Conservation (phyloP, 2,329 filamentous ascomycete genomes). For the Monosporascus sp. region DNA sequence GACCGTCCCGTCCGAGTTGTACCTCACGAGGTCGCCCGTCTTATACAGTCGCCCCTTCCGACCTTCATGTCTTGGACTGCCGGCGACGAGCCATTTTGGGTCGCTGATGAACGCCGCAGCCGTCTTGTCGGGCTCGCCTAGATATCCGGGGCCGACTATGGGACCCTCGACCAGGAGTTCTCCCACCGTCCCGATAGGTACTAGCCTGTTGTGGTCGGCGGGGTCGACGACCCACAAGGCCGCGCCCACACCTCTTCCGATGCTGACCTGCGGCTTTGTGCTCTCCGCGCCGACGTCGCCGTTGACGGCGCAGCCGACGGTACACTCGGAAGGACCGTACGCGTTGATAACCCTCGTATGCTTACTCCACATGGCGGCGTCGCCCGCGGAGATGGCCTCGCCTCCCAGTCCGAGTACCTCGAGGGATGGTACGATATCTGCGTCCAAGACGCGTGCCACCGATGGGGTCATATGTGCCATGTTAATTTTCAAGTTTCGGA, state of each 20-base stretch:
- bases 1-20: constrained; percentile 47
- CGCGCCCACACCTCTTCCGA: constrained; percentile 43
- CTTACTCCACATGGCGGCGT: constrained; percentile 42
- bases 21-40: constrained; percentile 54
- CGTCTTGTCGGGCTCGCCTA: constrained; percentile 53
- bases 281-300: constrained; percentile 32
- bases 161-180: constrained; percentile 53
- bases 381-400: constrained; percentile 46
- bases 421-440: constrained; percentile 39
- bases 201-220: constrained; percentile 38
- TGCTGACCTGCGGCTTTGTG: constrained; percentile 31
- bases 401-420: constrained; percentile 44
- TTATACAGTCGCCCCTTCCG: constrained; percentile 46
- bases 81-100: constrained; percentile 44
- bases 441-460: constrained; percentile 41
- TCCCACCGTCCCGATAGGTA: constrained; percentile 43
- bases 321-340: constrained; percentile 50
- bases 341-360: constrained; percentile 43
- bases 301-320: constrained; percentile 46
- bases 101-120: constrained; percentile 51
- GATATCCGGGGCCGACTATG: constrained; percentile 57
- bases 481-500: constrained; percentile 38
- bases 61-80: constrained; percentile 29
- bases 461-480: constrained; percentile 48
- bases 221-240: constrained; percentile 48